These are phyloP conservation scores for Ramaria rubella DNA, from an alignment of 768 basidiomycete species.

Conservation along the genomic window DNA sequence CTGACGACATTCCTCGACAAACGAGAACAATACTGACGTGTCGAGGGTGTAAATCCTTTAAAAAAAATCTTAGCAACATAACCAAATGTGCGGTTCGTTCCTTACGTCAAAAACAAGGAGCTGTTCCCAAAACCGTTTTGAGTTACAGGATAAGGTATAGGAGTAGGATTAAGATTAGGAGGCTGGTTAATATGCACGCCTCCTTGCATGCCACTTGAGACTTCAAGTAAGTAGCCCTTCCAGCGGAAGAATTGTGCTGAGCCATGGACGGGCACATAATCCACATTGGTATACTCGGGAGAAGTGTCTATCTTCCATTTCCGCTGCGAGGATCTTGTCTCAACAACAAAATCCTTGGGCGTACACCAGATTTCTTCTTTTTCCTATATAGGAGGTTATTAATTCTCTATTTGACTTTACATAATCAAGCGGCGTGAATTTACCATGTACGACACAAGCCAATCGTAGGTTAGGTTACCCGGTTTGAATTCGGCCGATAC, in stretches of 20 bases:
- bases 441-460: constrained; percentile 41
- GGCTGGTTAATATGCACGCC: not conserved
- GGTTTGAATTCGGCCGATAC: constrained; percentile 41
- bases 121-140: not conserved
- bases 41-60: constrained; percentile 39
- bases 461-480: constrained; percentile 44
- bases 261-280: constrained; percentile 38
- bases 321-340: constrained; percentile 32
- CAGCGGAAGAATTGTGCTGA: constrained; percentile 38
- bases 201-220: constrained; percentile 17
- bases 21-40: constrained; percentile 33
- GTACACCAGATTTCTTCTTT: constrained; percentile 38
- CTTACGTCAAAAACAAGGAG: not conserved
- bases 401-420: not conserved
- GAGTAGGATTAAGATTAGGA: not conserved
- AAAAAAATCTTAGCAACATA: constrained; percentile 2
- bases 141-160: not conserved
- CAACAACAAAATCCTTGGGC: constrained; percentile 37
- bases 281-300: constrained; percentile 23
- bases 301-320: constrained; percentile 32
- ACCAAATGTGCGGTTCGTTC: constrained; percentile 1
- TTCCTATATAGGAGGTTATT: too few species aligned
- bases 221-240: constrained; percentile 34
- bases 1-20: constrained; percentile 38
- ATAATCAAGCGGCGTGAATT: constrained; percentile 6